phyloP scores from a whole-genome alignment of 129 eudicot species.

The Helianthus tuberosus region DNA sequence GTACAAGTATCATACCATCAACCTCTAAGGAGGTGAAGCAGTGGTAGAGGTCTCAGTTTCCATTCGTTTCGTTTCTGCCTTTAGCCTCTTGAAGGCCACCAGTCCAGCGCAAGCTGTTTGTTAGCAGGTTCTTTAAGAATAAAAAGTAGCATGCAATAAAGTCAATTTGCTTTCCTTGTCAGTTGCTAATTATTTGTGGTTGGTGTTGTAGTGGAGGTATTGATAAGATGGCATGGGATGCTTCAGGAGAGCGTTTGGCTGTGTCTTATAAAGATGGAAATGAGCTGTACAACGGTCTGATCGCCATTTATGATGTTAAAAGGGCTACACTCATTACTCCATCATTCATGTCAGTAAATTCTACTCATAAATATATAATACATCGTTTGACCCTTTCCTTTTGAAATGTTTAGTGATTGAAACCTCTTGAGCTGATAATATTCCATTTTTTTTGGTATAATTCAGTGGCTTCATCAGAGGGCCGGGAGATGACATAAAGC shows the following conservation, averaged over 20 bases:
- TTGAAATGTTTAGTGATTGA: conserved; percentile 15
- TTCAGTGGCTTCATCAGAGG: conserved; percentile 97
- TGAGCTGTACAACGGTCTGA: conserved; percentile 76
- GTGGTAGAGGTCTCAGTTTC: too few relatives aligned
- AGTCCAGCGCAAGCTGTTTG: too few relatives aligned
- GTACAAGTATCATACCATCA: conserved; percentile 13
- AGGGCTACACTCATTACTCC: conserved; percentile 80
- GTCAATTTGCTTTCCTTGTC: too few relatives aligned
- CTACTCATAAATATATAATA: not conserved
- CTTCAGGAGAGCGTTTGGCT: conserved; percentile 96
- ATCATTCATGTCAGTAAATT: conserved; percentile 68
- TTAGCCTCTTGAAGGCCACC: too few relatives aligned
- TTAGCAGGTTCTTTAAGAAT: too few relatives aligned
- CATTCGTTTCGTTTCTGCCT: too few relatives aligned
- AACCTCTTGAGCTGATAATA: conserved; percentile 31
- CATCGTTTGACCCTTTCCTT: not conserved
- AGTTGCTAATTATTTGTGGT: not conserved
- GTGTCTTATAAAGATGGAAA: conserved; percentile 87
- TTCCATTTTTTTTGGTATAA: conserved; percentile 5
- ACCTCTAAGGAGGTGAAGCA: not conserved
- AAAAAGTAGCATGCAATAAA: too few relatives aligned
- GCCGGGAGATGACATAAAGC: conserved; percentile 89
- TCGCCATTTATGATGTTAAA: conserved; percentile 85
- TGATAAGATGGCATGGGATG: conserved; percentile 98
- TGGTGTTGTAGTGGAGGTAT: conserved; percentile 63